Percentiles rank a stretch among this genome's conserved stretches.
phyloP scores from a whole-genome alignment of 352 stramenopile species.

The Halophytophthora polymorphica region DNA sequence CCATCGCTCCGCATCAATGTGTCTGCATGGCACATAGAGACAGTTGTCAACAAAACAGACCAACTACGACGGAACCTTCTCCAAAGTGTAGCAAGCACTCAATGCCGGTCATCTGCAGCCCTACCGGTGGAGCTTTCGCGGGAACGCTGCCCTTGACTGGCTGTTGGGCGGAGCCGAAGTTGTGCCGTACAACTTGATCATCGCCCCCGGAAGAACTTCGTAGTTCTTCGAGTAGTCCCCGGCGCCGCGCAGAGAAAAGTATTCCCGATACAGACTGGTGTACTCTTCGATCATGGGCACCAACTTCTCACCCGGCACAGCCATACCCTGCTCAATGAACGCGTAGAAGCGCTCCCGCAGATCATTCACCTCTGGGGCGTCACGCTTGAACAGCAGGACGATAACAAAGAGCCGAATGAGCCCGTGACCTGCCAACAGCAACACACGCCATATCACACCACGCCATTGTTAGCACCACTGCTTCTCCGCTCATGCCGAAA shows the following conservation, averaged over 20 bases:
- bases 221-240: conserved; percentile 25
- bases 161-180: conserved; percentile 3
- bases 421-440: conserved; percentile 32
- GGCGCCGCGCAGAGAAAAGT: conserved; percentile 45
- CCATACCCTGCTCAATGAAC: conserved; percentile 38
- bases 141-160: conserved; percentile 16
- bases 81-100: too few species aligned
- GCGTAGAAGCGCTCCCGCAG: conserved; percentile 42
- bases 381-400: conserved; percentile 55
- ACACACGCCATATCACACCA: conserved; percentile 2
- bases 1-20: conserved; percentile 58
- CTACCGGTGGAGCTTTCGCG: conserved; percentile 30
- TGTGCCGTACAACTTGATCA: conserved; percentile 24
- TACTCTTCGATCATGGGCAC: conserved; percentile 45
- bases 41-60: not conserved
- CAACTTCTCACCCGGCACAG: conserved; percentile 28
- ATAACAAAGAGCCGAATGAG: conserved; percentile 65
- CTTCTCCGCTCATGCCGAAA: too few species aligned
- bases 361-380: conserved; percentile 29
- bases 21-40: conserved; percentile 23
- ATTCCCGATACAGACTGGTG: conserved; percentile 44
- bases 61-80: not conserved
- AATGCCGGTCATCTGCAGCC: not conserved
- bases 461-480: too few species aligned
- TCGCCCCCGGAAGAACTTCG: conserved; percentile 24